Base-by-base conservation (phyloP, 75 land plant species). In the Larix kaempferi region DNA sequence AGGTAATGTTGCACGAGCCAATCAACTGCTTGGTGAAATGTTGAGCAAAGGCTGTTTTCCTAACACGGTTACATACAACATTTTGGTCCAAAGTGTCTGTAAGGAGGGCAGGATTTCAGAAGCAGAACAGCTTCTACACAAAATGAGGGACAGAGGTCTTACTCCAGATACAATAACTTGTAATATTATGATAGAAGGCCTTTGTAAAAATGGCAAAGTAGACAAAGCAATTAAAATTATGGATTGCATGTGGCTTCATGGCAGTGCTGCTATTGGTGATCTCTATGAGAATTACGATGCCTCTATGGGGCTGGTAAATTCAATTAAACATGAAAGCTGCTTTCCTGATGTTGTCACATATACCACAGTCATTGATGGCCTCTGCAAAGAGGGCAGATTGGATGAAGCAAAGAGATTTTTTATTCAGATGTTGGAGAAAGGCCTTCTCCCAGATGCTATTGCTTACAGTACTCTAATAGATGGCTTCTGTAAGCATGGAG, bases 361-460 rank as follows among this genome's bases (percentile, higher is more conserved):
- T 84, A 82, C 99, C n/a, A 91, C 82, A 35, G 26, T 96, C 75
- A 91, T 96, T 57, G 78, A 76, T 76, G 84, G 74, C 17, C 85
- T 91, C 56, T 96, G 97, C 78, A 90, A 92, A 78, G 89, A 79
- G 59, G 92, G 92, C 49, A 85, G 79, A 81, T 71, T 96, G 58
- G 88, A 90, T 55, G 88, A 91, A 77, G 99, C 91, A 58, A 89
- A 86, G 78, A 78, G 82, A 77, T 78, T 82, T 74, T 88, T 92
- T 76, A 39, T 78, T 55, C 91, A 90, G 77, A 88, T 92, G 86
- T 67, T 82, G 79, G 80, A 77, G 44, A 84, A 79, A 76, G 87
- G 87, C 12, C 44, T 96, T 63, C 71, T 27, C 37, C 93, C 93
- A 21, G 95, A 96, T 83, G 82, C 89, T 29, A 54, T 82, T 10